These are phyloP conservation scores for Ustulina deusta DNA, from an alignment of 2,329 filamentous ascomycete species.

Conservation along the genomic window DNA sequence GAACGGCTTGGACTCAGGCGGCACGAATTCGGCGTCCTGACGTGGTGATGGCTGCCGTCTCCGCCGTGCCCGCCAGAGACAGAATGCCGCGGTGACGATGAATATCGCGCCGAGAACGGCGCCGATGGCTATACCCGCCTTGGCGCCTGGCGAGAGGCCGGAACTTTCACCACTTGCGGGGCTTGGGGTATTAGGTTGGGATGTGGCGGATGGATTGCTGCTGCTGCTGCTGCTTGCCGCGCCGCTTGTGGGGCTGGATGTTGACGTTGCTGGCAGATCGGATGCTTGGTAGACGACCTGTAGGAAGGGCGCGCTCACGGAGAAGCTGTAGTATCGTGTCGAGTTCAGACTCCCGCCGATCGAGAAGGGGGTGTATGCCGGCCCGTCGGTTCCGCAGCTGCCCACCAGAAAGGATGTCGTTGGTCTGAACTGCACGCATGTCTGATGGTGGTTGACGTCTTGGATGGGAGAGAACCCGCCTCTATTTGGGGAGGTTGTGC, in stretches of 20 bases:
- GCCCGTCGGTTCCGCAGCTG: conserved; percentile 23
- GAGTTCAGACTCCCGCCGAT: conserved; percentile 19
- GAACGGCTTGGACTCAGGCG: conserved; percentile 9
- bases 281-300: conserved; percentile 31
- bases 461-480: conserved; percentile 26
- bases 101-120: conserved; percentile 12
- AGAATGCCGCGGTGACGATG: conserved; percentile 19
- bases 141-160: conserved; percentile 21
- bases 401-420: conserved; percentile 35
- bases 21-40: not conserved
- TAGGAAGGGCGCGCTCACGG: conserved; percentile 28
- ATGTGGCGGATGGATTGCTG: not conserved
- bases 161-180: not conserved
- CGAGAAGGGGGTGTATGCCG: conserved; percentile 30
- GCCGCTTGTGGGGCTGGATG: not conserved
- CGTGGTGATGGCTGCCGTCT: not conserved
- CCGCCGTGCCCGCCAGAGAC: conserved; percentile 14
- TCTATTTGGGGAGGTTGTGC: conserved; percentile 8
- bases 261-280: conserved; percentile 13
- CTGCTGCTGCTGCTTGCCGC: conserved; percentile 2
- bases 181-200: not conserved
- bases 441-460: conserved; percentile 10
- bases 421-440: conserved; percentile 33
- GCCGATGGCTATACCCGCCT: conserved; percentile 28
- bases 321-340: conserved; percentile 20